Evolutionary conservation across 768 basidiomycete species (phyloP).

Genomic region (Tricholoma sp.): DNA sequence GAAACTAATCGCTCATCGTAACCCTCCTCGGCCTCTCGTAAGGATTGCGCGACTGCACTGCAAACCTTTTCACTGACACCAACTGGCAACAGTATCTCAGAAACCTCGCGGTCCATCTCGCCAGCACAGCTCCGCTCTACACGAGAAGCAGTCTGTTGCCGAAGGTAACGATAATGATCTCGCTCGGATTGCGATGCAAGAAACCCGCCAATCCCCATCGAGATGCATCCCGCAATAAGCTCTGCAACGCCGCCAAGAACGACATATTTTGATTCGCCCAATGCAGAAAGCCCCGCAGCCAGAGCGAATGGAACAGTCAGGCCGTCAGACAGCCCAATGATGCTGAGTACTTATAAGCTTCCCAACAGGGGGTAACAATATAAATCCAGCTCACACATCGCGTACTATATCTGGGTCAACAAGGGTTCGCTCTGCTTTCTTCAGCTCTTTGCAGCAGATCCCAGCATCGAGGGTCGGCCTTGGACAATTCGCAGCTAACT

Average conservation of each 20-base stretch:
- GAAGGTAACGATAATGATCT: slow-evolving; percentile 86
- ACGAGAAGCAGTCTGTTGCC: slow-evolving; percentile 66
- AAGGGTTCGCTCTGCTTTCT: slow-evolving; percentile 74
- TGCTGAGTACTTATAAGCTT: slow-evolving; percentile 33
- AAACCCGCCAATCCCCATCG: slow-evolving; percentile 98
- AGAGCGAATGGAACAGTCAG: slow-evolving; percentile 90
- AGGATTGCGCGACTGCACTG: slow-evolving; percentile 67
- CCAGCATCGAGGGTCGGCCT: slow-evolving; percentile 50
- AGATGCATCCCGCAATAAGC: slow-evolving; percentile 92
- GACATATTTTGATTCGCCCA: slow-evolving; percentile 88
- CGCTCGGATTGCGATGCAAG: slow-evolving; percentile 96
- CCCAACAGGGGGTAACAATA: not conserved
- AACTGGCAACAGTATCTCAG: slow-evolving; percentile 79
- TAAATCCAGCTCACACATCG: slow-evolving; percentile 59
- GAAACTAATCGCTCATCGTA: slow-evolving; percentile 14
- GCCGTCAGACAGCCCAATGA: slow-evolving; percentile 89
- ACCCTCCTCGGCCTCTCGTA: slow-evolving; percentile 57
- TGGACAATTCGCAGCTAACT: slow-evolving; percentile 53
- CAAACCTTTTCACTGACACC: slow-evolving; percentile 85
- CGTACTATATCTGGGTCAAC: slow-evolving; percentile 85
- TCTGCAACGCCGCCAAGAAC: slow-evolving; percentile 94
- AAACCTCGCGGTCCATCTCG: slow-evolving; percentile 95
- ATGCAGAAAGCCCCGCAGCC: slow-evolving; percentile 81
- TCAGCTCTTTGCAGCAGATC: slow-evolving; percentile 87
- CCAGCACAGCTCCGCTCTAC: slow-evolving; percentile 88